These are phyloP conservation scores for Hibiscus trionum DNA, from an alignment of 345 rosid genomes.

Conservation along the genomic window DNA sequence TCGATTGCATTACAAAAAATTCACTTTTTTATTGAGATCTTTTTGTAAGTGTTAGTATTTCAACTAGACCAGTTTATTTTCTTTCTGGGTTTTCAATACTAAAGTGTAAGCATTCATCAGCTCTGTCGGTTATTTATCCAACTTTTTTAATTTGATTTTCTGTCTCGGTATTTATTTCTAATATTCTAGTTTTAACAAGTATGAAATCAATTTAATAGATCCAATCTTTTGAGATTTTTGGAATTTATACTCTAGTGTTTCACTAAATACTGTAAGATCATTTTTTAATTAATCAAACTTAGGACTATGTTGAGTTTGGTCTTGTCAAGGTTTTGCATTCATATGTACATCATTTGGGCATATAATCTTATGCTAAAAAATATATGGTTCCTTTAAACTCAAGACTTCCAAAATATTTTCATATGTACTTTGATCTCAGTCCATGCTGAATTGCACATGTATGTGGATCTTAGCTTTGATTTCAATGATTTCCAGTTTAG, in stretches of 20 bases:
- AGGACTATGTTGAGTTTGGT: too few species aligned
- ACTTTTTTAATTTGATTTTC: neutral
- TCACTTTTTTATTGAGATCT: neutral
- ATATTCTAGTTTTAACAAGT: neutral
- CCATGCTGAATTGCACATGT: neutral
- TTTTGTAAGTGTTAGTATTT: slow-evolving; percentile 10
- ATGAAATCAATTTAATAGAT: neutral
- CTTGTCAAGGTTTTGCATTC: too few species aligned
- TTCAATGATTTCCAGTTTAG: neutral
- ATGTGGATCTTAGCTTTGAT: neutral
- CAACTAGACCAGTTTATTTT: neutral
- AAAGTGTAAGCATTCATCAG: neutral
- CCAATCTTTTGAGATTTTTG: neutral
- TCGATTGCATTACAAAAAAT: neutral
- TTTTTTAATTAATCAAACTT: too few species aligned
- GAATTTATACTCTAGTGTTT: neutral
- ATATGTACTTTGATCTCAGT: neutral
- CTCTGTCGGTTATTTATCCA: neutral
- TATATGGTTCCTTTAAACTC: too few species aligned
- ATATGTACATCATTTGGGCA: too few species aligned
- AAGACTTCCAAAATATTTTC: too few species aligned
- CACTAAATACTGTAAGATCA: too few species aligned
- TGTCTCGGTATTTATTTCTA: neutral
- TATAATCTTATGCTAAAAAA: too few species aligned
- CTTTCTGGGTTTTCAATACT: neutral